A percentile compares a stretch with the other conserved stretches of the same genome.
Evolutionary conservation across 2,329 filamentous ascomycete genomes (phyloP).

Genomic region (Colletotrichum salicis): DNA sequence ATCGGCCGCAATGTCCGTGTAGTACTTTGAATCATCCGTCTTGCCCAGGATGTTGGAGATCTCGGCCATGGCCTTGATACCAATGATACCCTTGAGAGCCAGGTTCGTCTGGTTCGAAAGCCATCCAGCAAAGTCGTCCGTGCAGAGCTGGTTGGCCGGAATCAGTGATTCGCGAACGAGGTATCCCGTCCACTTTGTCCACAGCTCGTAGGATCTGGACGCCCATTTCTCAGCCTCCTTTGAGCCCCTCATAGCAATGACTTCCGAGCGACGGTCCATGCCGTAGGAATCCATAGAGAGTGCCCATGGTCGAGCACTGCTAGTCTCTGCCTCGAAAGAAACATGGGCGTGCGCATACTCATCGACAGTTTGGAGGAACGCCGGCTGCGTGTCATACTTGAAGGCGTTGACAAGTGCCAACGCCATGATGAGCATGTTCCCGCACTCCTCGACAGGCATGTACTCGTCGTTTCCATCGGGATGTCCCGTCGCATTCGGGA

Average conservation of each 20-base stretch:
- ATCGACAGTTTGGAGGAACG: slow-evolving; percentile 67
- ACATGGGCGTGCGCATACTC: slow-evolving; percentile 40
- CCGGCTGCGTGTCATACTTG: slow-evolving; percentile 67
- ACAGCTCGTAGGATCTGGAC: slow-evolving; percentile 70
- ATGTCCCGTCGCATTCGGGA: slow-evolving; percentile 82
- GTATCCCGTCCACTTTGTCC: slow-evolving; percentile 81
- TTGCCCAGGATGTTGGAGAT: slow-evolving; percentile 70
- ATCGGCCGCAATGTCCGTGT: slow-evolving; percentile 69
- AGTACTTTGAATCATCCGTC: slow-evolving; percentile 67
- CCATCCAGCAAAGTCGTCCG: slow-evolving; percentile 83
- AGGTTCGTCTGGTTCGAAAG: slow-evolving; percentile 80
- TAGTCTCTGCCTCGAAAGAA: slow-evolving; percentile 2
- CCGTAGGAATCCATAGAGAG: slow-evolving; percentile 46
- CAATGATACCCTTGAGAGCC: slow-evolving; percentile 80
- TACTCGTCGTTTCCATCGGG: slow-evolving; percentile 76
- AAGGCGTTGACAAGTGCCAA: slow-evolving; percentile 81
- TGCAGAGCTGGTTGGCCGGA: slow-evolving; percentile 78
- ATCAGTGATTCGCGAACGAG: slow-evolving; percentile 76
- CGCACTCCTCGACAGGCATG: slow-evolving; percentile 81
- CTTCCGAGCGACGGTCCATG: slow-evolving; percentile 72
- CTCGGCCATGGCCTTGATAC: slow-evolving; percentile 81
- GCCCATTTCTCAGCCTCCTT: slow-evolving; percentile 53
- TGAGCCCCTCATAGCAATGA: slow-evolving; percentile 55
- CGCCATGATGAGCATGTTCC: slow-evolving; percentile 82
- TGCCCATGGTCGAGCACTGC: slow-evolving; percentile 50